These are phyloP conservation scores for Termitomyces sp. DNA, from an alignment of 768 basidiomycete species.

Conservation along the genomic window DNA sequence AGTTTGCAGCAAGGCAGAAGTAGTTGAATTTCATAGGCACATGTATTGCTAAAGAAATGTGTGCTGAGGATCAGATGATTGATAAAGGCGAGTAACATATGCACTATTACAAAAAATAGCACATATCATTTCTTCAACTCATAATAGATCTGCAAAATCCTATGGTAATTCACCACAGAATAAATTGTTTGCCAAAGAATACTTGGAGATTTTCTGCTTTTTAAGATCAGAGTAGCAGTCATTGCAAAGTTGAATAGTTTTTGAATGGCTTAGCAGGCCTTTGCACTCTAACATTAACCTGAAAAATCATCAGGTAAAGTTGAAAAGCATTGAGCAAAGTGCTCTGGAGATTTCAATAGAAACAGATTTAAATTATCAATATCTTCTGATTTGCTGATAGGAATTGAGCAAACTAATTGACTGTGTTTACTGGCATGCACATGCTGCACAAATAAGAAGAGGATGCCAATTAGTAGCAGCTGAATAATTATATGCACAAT, in stretches of 20 bases:
- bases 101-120: not conserved
- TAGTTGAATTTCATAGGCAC: not conserved
- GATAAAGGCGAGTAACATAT: not conserved
- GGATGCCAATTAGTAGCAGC: not conserved
- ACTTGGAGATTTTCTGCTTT: not conserved
- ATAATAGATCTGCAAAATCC: no score
- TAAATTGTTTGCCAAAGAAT: not conserved
- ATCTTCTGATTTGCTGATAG: not conserved
- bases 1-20: not conserved
- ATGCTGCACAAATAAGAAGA: not conserved
- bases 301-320: no score
- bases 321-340: no score
- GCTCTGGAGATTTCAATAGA: not conserved
- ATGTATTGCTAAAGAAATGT: not conserved
- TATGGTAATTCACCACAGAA: not conserved
- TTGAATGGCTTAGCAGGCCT: no score
- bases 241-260: not conserved
- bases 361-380: not conserved
- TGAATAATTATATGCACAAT: not conserved
- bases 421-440: not conserved
- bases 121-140: not conserved
- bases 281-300: not conserved
- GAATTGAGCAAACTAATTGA: not conserved
- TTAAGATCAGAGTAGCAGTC: not conserved
- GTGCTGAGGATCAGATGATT: not conserved